Conservation (phyloP, 2,329 filamentous ascomycete species). For the Aureobasidium lini region DNA sequence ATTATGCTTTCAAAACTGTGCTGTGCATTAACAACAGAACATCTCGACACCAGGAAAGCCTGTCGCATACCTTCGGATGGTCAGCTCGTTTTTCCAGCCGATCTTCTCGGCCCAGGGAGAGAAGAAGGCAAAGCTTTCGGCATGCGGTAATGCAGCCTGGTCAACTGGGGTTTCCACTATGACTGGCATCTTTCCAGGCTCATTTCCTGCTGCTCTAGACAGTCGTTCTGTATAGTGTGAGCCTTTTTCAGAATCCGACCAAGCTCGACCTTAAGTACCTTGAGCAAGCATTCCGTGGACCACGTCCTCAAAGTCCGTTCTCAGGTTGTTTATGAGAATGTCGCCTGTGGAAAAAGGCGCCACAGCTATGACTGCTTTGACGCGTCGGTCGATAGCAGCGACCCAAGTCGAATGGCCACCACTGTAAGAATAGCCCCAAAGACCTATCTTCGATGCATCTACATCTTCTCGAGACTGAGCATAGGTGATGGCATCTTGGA, state of each 20-base stretch:
- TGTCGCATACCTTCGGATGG: slow-evolving; percentile 18
- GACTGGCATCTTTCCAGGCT: slow-evolving; percentile 7
- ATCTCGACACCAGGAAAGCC: background rate
- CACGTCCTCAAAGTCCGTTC: slow-evolving; percentile 24
- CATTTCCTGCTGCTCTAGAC: slow-evolving; percentile 7
- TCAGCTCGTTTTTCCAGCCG: slow-evolving; percentile 34
- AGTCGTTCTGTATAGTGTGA: background rate
- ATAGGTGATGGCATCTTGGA: slow-evolving; percentile 34
- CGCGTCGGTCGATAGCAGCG: slow-evolving; percentile 32
- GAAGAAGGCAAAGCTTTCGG: slow-evolving; percentile 32
- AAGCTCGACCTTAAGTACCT: background rate
- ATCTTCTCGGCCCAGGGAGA: slow-evolving; percentile 26
- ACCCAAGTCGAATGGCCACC: slow-evolving; percentile 35
- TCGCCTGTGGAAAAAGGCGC: slow-evolving; percentile 29
- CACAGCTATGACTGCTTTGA: slow-evolving; percentile 35
- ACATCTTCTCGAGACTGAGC: slow-evolving; percentile 27
- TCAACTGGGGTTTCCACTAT: slow-evolving; percentile 21
- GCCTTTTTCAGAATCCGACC: background rate
- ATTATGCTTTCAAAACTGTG: slow-evolving; percentile 23
- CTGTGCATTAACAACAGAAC: background rate
- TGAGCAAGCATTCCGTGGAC: slow-evolving; percentile 13
- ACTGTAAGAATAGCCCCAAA: slow-evolving; percentile 33
- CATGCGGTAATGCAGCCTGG: slow-evolving; percentile 27
- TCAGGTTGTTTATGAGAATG: slow-evolving; percentile 24
- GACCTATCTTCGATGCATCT: slow-evolving; percentile 26